Evolutionary conservation across 805 yeast genomes (phyloP), one percentile per base, ranked within the genome.

Genomic region (Wickerhamomyces sydowiorum): DNA sequence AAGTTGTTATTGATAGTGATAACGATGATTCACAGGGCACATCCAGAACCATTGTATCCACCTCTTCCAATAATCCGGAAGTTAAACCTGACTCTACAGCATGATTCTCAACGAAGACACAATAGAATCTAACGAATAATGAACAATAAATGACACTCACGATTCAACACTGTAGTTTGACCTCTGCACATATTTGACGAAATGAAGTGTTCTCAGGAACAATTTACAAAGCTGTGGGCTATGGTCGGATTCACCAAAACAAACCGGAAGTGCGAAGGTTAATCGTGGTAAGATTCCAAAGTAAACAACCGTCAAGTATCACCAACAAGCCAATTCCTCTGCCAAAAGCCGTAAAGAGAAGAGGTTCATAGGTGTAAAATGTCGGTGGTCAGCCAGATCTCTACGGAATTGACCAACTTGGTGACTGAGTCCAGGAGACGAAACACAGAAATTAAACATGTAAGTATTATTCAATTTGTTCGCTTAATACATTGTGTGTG

Each of bases 351-450:
- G n/a, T n/a, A n/a, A n/a, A n/a, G n/a, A 9, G 22, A 33, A 33
- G 23, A 12, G 22, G n/a, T 19, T 23, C 28, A 24, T 19, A 21
- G 19, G 18, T n/a, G 35, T 12, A 23, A 38, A 20, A 74, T 74
- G 79, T 56, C 73, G n/a, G 49, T 71, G 2, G 59, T 76, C 9
- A 66, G 67, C 21, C 78, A 68, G 50, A 62, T 87, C 40, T 60
- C 65, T 10, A 49, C 73, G 0, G 96, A 88, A 54, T 66, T 89
- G 48, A 63, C 72, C 10, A 68, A 65, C 23, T 66, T 91, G 41
- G 66, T 80, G 4, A 63, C 82, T 1, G 96, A 88, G 50, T 71
- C 93, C 9, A 82, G 78, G 59, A 69, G 96, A 40, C 71, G 86
- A 48, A 79, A 79, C 53, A 54, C 78, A 0, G 91, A 83, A n/a